phyloP scores from a whole-genome alignment of 805 yeast genomes.

The Saccharomyces eubayanus region DNA sequence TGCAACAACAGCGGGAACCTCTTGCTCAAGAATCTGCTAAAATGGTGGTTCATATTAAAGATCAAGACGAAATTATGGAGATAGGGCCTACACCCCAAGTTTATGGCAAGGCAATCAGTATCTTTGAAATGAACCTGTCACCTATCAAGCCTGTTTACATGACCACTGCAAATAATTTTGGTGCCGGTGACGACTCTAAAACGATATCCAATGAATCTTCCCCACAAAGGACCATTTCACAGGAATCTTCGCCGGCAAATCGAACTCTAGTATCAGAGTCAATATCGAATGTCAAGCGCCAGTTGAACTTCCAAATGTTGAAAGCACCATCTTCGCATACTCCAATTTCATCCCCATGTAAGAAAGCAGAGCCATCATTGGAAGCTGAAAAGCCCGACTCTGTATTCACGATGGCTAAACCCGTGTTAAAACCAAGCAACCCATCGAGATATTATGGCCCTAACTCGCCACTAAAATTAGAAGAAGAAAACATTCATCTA shows the following conservation, averaged over 20 bases:
- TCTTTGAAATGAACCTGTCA: conserved; percentile 48
- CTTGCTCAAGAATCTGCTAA: conserved; percentile 4
- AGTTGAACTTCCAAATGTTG: conserved; percentile 12
- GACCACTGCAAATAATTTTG: conserved; percentile 5
- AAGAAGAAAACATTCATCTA: conserved; percentile 32
- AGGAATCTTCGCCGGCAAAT: not conserved
- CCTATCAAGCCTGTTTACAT: conserved; percentile 16
- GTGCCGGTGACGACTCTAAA: conserved; percentile 6
- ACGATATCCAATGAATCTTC: conserved; percentile 15
- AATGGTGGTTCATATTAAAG: not conserved
- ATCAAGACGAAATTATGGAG: conserved; percentile 25
- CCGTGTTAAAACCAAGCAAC: not conserved
- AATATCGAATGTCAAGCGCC: conserved; percentile 9
- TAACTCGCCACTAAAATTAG: conserved; percentile 24
- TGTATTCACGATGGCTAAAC: not conserved
- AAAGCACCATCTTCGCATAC: conserved; percentile 5
- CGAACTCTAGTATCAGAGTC: not conserved
- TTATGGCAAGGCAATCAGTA: conserved; percentile 63
- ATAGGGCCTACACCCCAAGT: conserved; percentile 87
- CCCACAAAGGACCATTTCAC: conserved; percentile 3
- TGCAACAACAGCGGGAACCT: conserved; percentile 3
- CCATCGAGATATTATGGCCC: conserved; percentile 23
- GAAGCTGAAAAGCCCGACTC: not conserved
- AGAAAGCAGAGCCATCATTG: not conserved
- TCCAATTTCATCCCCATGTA: conserved; percentile 17